phyloP scores from a whole-genome alignment of 73 alveolate genomes.

The Breviolum minutum region DNA sequence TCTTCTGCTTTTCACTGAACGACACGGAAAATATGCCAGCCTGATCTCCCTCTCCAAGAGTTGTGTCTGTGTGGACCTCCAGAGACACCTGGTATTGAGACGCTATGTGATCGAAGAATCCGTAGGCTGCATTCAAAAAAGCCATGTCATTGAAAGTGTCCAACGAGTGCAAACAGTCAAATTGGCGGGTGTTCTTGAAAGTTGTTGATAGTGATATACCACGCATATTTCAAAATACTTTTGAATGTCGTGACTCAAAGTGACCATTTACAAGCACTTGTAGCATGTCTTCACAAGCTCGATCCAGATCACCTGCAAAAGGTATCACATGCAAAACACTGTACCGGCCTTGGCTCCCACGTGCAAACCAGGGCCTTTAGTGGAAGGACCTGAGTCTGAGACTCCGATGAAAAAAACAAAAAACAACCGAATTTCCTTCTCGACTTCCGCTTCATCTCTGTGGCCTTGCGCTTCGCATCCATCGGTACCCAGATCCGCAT shows the following conservation, averaged over 20 bases:
- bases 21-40: neutral
- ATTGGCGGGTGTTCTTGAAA: too few relatives aligned
- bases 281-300: too few relatives aligned
- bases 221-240: too few relatives aligned
- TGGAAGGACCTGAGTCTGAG: constrained; percentile 24
- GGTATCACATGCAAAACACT: neutral
- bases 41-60: neutral
- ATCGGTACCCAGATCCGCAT: constrained; percentile 25
- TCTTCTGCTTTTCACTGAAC: too few relatives aligned
- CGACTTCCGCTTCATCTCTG: neutral
- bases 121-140: too few relatives aligned
- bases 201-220: too few relatives aligned
- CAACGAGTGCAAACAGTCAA: too few relatives aligned
- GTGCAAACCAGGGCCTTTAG: constrained; percentile 57
- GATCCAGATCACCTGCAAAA: too few relatives aligned
- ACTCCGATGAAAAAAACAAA: neutral
- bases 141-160: too few relatives aligned
- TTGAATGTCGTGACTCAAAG: too few relatives aligned
- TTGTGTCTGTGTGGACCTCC: neutral
- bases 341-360: constrained; percentile 44
- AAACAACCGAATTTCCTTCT: neutral
- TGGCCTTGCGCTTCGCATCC: neutral
- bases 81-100: neutral
- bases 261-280: too few relatives aligned
- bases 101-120: neutral